Conservation (phyloP, 116 monocot genomes). For the Iris pallida region DNA sequence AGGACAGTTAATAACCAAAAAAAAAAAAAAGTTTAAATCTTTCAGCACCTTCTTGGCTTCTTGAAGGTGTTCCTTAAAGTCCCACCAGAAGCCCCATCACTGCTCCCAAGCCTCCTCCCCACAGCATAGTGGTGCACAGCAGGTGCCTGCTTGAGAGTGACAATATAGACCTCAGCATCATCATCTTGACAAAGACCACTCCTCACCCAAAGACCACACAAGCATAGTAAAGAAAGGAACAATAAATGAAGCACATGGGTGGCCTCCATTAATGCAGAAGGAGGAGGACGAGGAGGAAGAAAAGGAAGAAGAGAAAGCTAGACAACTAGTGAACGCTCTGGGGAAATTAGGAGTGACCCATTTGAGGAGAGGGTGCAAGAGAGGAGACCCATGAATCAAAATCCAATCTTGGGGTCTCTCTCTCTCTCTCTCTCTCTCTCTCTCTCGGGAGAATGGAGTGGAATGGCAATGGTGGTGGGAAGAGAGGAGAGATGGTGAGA, state of each 20-base stretch:
- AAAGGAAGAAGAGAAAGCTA: background rate
- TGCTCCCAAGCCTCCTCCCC: constrained; percentile 26
- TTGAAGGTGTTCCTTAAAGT: constrained; percentile 16
- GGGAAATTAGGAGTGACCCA: background rate
- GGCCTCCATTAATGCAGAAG: constrained; percentile 15
- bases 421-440: too few relatives aligned
- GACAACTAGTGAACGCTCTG: background rate
- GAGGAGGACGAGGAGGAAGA: background rate
- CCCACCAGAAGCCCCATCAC: constrained; percentile 24
- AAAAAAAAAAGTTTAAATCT: background rate
- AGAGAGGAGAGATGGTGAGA: too few relatives aligned
- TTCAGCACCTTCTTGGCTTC: constrained; percentile 26
- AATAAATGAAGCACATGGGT: constrained; percentile 15
- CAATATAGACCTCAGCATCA: constrained; percentile 51
- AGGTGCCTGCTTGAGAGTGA: constrained; percentile 65
- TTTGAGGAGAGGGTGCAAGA: background rate
- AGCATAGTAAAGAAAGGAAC: constrained; percentile 5
- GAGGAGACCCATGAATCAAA: constrained; percentile 9
- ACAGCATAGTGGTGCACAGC: constrained; percentile 29
- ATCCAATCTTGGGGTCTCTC: constrained; percentile 2
- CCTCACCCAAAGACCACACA: constrained; percentile 18
- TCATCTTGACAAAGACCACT: constrained; percentile 33
- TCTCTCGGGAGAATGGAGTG: too few relatives aligned
- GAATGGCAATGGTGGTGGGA: too few relatives aligned
- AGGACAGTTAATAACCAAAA: background rate